phyloP scores from a whole-genome alignment of 169 alveolate species.

The Amoebophrya sp. region DNA sequence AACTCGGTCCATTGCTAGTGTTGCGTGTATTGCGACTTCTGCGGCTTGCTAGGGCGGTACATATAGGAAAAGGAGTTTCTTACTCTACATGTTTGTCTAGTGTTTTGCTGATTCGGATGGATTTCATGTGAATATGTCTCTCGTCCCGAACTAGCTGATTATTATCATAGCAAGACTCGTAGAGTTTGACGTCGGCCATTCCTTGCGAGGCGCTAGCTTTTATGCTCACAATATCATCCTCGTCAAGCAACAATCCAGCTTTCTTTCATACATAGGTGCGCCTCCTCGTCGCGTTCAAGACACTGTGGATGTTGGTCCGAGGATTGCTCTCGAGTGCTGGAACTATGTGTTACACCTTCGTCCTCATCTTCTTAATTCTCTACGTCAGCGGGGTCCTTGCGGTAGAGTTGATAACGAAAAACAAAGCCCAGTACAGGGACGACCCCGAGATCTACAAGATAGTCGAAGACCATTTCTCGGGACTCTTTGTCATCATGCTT shows the following conservation, averaged over 20 bases:
- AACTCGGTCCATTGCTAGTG: not conserved
- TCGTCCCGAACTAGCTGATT: too few species aligned
- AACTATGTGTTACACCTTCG: not conserved
- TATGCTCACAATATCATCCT: too few species aligned
- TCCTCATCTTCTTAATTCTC: not conserved
- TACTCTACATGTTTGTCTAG: too few species aligned
- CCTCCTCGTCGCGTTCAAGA: not conserved
- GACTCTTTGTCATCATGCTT: not conserved
- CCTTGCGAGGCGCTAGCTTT: too few species aligned
- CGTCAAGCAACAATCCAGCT: too few species aligned
- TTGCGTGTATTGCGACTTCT: not conserved
- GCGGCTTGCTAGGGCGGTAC: not conserved
- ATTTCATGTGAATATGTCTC: too few species aligned
- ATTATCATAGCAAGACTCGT: too few species aligned
- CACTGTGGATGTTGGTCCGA: not conserved
- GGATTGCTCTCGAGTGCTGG: not conserved
- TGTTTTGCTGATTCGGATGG: too few species aligned
- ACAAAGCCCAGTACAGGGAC: not conserved
- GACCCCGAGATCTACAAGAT: not conserved
- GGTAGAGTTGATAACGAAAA: not conserved
- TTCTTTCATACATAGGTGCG: too few species aligned
- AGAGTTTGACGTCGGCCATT: too few species aligned
- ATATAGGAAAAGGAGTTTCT: too few species aligned
- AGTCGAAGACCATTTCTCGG: not conserved
- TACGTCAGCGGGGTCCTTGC: not conserved